Base-by-base conservation (phyloP, 2,329 filamentous ascomycete genomes). In the Venturia oleaginea region DNA sequence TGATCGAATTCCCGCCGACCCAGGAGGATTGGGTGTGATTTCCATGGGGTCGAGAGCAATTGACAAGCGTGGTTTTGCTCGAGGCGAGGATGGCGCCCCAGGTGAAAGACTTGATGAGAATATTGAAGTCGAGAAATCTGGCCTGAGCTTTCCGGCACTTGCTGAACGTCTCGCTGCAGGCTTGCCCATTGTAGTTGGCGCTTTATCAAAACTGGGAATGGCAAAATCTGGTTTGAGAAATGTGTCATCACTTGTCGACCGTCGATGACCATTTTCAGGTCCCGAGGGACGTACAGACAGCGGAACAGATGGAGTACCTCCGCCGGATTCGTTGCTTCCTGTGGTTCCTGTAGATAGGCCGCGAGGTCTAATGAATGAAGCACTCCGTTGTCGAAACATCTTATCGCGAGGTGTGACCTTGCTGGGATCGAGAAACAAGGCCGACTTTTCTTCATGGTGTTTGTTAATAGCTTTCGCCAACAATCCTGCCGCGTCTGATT, bases 401-500 rank as follows among this genome's bases (percentile, higher is more conserved):
- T 38, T 34, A 17, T 54, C 22, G 6, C 24, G 27, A 27, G 64
- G 61, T 17, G 27, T 38, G 30, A 65, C 59, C 30, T 73, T 73
- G 65, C 70, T 72, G 22, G 67, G 65, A 4, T 70, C 70, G 5
- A 71, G 70, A 43, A 74, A 73, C 37, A 75, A 59, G 8, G 72
- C 71, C 5, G 66, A 67, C 60, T 74, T 74, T 59, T 74, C 72
- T 22, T 68, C 66, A 60, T 72, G 68, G 63, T 73, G 71, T 60
- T 69, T 68, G 42, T 71, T 68, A 54, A 74, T 66, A 4, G 73
- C 73, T 60, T 72, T 70, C 19, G 71, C 70, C 15, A 65, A 17
- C 22, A 62, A 27, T 11, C 59, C 64, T 15, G 51, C 51, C 17
- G 64, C 64, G n/a, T 65, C 48, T 40, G 48, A 27, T 11, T 57